Evolutionary conservation across 352 stramenopile species (phyloP).

Genomic region (Phytophthora palmivora): DNA sequence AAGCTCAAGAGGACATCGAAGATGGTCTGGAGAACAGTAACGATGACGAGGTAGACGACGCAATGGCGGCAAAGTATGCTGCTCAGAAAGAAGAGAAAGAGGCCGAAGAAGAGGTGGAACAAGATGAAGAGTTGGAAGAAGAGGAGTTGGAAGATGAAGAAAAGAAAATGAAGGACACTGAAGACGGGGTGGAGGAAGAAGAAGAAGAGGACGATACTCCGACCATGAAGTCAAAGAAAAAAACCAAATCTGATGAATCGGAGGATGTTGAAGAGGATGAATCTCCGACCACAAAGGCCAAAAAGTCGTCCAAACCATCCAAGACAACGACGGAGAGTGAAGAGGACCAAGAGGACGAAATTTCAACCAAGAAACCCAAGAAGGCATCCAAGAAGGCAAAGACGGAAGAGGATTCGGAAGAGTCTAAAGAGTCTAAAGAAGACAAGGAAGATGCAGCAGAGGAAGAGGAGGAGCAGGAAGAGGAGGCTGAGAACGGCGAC

Average conservation of each 20-base stretch:
- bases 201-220: constrained; percentile 21
- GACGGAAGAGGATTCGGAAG: constrained; percentile 4
- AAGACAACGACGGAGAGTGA: not conserved
- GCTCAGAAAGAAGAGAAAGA: constrained; percentile 35
- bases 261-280: no score
- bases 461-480: constrained; percentile 22
- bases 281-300: no score
- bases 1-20: constrained; percentile 36
- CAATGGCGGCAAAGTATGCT: constrained; percentile 15
- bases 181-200: constrained; percentile 18
- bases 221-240: not conserved
- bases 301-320: not conserved
- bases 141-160: constrained; percentile 22
- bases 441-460: constrained; percentile 18
- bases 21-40: constrained; percentile 29
- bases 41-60: constrained; percentile 31
- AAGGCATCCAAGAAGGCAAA: constrained; percentile 12
- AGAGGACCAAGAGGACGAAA: constrained; percentile 11
- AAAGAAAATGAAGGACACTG: constrained; percentile 7
- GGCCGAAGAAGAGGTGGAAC: constrained; percentile 10
- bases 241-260: not conserved
- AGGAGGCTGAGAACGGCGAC: constrained; percentile 16
- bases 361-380: constrained; percentile 3
- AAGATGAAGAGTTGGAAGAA: constrained; percentile 17
- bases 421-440: constrained; percentile 11